phyloP scores from a whole-genome alignment of 2,329 filamentous ascomycete genomes.

The Venturia oleaginea region DNA sequence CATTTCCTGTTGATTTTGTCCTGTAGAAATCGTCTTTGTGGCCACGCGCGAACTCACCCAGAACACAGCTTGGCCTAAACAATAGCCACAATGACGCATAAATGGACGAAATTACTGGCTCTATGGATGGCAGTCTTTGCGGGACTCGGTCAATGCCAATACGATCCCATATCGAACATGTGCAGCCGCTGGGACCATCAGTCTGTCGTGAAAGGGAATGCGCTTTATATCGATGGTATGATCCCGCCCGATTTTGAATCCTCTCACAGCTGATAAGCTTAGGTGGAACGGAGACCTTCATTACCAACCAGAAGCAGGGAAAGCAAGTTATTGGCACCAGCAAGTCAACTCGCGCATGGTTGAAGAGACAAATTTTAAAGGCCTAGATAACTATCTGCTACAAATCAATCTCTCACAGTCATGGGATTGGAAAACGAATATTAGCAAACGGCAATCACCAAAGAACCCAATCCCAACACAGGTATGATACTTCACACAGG shows the following conservation, averaged over 20 bases:
- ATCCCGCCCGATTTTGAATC: no score
- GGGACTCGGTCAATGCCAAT: neutral
- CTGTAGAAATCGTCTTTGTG: no score
- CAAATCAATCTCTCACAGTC: neutral
- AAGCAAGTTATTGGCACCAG: neutral
- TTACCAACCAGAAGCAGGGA: neutral
- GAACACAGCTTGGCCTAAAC: neutral
- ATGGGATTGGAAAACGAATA: slow-evolving; percentile 8
- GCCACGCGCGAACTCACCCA: neutral
- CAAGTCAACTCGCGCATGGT: neutral
- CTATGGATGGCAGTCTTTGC: neutral
- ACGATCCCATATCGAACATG: neutral
- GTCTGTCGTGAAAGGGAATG: neutral
- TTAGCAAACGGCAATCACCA: neutral
- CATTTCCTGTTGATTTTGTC: no score
- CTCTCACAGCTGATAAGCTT: neutral
- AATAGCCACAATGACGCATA: neutral
- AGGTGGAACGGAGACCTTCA: neutral
- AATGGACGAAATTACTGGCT: neutral
- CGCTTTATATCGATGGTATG: neutral
- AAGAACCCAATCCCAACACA: neutral
- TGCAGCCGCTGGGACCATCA: slow-evolving; percentile 2
- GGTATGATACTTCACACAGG: neutral
- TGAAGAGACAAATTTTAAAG: neutral
- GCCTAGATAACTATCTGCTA: neutral